Evolutionary conservation across 495 filamentous ascomycete species (phyloP).

Genomic region (Thermochaetoides thermophila): DNA sequence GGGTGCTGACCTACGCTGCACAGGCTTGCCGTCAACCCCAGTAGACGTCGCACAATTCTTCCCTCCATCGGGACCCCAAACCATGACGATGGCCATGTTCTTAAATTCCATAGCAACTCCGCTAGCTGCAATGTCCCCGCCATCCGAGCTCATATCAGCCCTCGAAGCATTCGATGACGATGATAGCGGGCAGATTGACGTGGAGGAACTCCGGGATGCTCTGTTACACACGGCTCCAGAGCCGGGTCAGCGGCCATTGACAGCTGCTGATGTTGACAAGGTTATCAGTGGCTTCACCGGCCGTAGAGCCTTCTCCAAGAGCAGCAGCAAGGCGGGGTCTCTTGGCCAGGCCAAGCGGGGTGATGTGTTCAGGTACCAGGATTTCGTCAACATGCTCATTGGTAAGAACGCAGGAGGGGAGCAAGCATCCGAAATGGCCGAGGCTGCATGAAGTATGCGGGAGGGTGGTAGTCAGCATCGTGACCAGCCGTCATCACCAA

Average conservation of each 20-base stretch:
- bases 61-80: constrained; percentile 47
- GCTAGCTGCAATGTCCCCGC: constrained; percentile 56
- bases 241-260: constrained; percentile 49
- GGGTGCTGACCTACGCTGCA: neutral
- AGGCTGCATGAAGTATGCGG: constrained; percentile 8
- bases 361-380: constrained; percentile 65
- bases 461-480: too few species aligned
- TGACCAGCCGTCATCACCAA: too few species aligned
- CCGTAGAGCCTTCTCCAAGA: constrained; percentile 56
- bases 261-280: constrained; percentile 64
- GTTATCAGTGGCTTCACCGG: constrained; percentile 75
- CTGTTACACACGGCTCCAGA: constrained; percentile 69
- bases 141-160: constrained; percentile 65
- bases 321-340: constrained; percentile 13
- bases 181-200: constrained; percentile 83
- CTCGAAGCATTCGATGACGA: constrained; percentile 93
- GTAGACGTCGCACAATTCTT: constrained; percentile 60
- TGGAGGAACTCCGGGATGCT: constrained; percentile 67
- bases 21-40: constrained; percentile 36
- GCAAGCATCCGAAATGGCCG: constrained; percentile 18
- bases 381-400: constrained; percentile 53
- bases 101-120: constrained; percentile 60
- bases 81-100: constrained; percentile 70
- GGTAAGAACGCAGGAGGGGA: constrained; percentile 29
- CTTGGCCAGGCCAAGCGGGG: constrained; percentile 38